Evolutionary conservation across 106 monocot genomes (phyloP), one percentile per base, ranked within the genome.

Genomic region (Cymbidium sinense): DNA sequence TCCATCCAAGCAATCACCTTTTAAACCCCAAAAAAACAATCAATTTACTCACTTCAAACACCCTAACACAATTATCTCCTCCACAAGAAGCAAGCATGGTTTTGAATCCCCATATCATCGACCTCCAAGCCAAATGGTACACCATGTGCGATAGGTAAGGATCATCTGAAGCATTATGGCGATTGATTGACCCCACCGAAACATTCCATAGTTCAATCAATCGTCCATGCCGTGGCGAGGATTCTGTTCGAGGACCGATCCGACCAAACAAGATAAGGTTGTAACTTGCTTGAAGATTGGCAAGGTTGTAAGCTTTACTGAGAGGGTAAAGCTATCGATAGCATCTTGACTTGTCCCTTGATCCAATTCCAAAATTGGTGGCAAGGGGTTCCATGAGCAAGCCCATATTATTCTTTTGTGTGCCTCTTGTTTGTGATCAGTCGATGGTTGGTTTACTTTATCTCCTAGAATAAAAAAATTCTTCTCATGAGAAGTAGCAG

Each of bases 361-460:
- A n/a, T 95, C 39, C 99, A 95, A 29, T 92, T 98, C 6, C 94
- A 92, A 80, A 98, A 98, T 81, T 98, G 85, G 80, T 94, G 84
- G 25, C 79, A 50, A 86, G 43, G 95, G 95, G 70, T 92, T 99
- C 99, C 99, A 99, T 43, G 95, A 85, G 29, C 99, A 95, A 54
- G 95, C 83, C 99, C 99, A 99, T 83, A 95, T 99, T 80, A 99
- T 99, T 89, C 99, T 92, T 80, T 95, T 99, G 82, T 99, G 96
- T 0, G 89, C 91, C 78, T 93, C 93, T 7, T 82, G 87, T 80
- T 89, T 0, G 82, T 86, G 31, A 93, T 75, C 43, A 91, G 70
- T 30, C 82, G 78, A 85, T 78, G 77, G n/a, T n/a, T n/a, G n/a
- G 44, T 67, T 84, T 64, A 87, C 74, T 64, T 82, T 90, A 74